These are phyloP conservation scores for Backusella parvicylindrica DNA, from an alignment of 192 early-diverging fungal genomes.

Conservation along the genomic window DNA sequence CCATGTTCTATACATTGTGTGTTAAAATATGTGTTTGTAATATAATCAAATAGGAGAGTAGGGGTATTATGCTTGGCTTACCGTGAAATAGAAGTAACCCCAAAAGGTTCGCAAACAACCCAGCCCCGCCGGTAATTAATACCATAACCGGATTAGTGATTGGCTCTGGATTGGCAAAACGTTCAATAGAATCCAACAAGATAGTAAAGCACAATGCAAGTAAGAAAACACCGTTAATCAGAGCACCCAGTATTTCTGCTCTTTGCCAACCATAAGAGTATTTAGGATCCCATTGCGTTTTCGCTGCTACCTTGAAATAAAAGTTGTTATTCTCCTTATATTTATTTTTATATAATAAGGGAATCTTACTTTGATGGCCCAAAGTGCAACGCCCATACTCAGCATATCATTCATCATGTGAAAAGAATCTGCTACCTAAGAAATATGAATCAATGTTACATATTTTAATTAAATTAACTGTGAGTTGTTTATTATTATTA, in stretches of 20 bases:
- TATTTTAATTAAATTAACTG: neutral
- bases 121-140: constrained; percentile 73
- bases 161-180: constrained; percentile 68
- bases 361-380: constrained; percentile 60
- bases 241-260: constrained; percentile 90
- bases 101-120: constrained; percentile 74
- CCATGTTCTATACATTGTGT: constrained; percentile 17
- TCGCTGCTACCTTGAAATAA: constrained; percentile 51
- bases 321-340: neutral
- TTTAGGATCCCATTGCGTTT: constrained; percentile 53
- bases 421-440: constrained; percentile 80
- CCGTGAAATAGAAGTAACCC: constrained; percentile 83
- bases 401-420: constrained; percentile 89
- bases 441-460: neutral
- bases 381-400: constrained; percentile 74
- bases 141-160: constrained; percentile 73
- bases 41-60: neutral
- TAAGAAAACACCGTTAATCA: constrained; percentile 87
- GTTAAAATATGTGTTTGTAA: neutral
- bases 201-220: constrained; percentile 90
- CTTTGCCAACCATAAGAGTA: constrained; percentile 90
- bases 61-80: constrained; percentile 13
- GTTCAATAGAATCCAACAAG: constrained; percentile 80
- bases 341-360: neutral
- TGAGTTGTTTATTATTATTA: neutral